Evolutionary conservation across 495 filamentous ascomycete genomes (phyloP).

Genomic region (Neurospora sp.): DNA sequence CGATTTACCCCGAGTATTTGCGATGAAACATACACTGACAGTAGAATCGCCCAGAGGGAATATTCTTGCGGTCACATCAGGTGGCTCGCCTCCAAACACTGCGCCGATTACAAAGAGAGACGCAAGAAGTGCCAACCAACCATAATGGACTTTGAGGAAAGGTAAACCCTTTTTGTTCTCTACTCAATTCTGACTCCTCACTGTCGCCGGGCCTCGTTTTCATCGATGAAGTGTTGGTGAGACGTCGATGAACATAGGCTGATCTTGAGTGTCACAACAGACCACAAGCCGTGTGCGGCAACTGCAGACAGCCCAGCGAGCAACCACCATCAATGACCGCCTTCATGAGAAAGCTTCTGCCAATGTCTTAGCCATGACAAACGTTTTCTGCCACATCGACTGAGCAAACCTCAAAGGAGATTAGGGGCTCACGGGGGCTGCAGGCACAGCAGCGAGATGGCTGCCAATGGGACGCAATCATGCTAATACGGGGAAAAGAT

Average conservation of each 20-base stretch:
- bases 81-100: constrained; percentile 11
- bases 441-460: not conserved
- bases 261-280: not conserved
- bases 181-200: not conserved
- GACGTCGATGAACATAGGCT: not conserved
- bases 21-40: not conserved
- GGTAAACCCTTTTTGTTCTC: not conserved
- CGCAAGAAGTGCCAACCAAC: constrained; percentile 1
- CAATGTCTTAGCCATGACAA: not conserved
- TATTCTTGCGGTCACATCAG: constrained; percentile 8
- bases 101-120: constrained; percentile 1
- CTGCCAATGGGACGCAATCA: not conserved
- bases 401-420: not conserved
- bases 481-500: not conserved
- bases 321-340: not conserved
- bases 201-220: not conserved
- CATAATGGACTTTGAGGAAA: constrained; percentile 9
- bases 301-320: not conserved
- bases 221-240: not conserved
- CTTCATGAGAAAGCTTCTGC: not conserved
- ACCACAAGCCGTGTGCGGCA: not conserved
- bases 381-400: not conserved
- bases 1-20: not conserved
- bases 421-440: not conserved
- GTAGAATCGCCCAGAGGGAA: not conserved